These are phyloP conservation scores for Oryza australiensis DNA, from an alignment of 176 grass and related monocot species.

Conservation along the genomic window DNA sequence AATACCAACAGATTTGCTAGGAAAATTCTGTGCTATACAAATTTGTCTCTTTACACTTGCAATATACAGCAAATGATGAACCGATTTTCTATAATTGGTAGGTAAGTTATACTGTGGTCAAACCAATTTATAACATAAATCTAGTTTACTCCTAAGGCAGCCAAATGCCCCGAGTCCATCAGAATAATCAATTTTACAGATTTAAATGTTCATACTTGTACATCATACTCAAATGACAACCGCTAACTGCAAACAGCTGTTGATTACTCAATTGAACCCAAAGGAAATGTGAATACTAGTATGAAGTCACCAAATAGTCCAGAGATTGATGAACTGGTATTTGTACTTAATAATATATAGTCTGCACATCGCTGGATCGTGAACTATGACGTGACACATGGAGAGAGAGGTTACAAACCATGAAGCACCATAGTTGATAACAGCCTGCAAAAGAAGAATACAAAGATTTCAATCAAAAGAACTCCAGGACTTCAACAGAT, in stretches of 20 bases:
- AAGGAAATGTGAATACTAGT: background rate
- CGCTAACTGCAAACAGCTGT: background rate
- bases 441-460: slow-evolving; percentile 54
- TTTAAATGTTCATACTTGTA: background rate
- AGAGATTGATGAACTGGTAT: background rate
- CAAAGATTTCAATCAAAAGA: slow-evolving; percentile 33
- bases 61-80: slow-evolving; percentile 10
- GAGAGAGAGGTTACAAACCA: slow-evolving; percentile 56
- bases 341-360: background rate
- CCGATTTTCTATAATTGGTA: background rate
- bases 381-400: background rate
- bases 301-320: background rate
- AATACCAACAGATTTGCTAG: background rate
- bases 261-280: background rate
- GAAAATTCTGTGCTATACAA: background rate
- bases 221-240: background rate
- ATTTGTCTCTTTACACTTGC: background rate
- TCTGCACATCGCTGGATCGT: background rate
- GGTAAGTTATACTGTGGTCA: background rate
- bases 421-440: slow-evolving; percentile 80
- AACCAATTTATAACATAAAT: background rate
- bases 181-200: background rate
- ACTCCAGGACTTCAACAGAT: background rate
- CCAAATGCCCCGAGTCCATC: background rate
- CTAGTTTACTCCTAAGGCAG: background rate